These are phyloP conservation scores for Eucalyptus lansdowneana DNA, from an alignment of 345 rosid species.

Conservation along the genomic window DNA sequence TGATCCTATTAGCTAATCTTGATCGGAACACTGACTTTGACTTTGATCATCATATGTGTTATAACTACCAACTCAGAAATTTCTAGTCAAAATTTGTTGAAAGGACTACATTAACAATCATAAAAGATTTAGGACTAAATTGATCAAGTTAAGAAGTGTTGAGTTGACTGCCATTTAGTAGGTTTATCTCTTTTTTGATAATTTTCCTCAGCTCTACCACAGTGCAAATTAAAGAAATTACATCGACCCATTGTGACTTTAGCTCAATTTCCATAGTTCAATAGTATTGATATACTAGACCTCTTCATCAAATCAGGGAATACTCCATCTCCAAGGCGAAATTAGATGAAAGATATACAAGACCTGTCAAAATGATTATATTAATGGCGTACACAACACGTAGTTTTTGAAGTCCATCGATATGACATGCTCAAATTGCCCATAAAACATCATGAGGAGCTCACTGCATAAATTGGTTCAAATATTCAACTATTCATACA, in stretches of 20 bases:
- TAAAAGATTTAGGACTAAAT: neutral
- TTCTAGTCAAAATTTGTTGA: neutral
- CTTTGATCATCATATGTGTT: neutral
- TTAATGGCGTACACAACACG: neutral
- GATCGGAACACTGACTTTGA: neutral
- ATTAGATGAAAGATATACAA: neutral
- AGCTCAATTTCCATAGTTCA: neutral
- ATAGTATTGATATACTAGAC: neutral
- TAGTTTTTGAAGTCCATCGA: neutral
- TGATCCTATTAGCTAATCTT: too few relatives aligned
- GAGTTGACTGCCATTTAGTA: accelerated
- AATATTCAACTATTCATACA: neutral
- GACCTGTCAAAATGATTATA: neutral
- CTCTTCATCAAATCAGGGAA: neutral
- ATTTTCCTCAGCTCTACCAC: neutral
- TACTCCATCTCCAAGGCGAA: neutral
- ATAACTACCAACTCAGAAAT: neutral
- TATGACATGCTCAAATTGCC: neutral
- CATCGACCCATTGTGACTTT: neutral
- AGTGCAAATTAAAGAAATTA: neutral
- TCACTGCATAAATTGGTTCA: neutral
- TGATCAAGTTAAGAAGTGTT: neutral
- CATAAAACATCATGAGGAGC: neutral
- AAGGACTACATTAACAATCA: neutral
- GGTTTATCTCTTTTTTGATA: too few relatives aligned